Evolutionary conservation across 768 basidiomycete species (phyloP).

Genomic region (Amanita pseudoporphyria): DNA sequence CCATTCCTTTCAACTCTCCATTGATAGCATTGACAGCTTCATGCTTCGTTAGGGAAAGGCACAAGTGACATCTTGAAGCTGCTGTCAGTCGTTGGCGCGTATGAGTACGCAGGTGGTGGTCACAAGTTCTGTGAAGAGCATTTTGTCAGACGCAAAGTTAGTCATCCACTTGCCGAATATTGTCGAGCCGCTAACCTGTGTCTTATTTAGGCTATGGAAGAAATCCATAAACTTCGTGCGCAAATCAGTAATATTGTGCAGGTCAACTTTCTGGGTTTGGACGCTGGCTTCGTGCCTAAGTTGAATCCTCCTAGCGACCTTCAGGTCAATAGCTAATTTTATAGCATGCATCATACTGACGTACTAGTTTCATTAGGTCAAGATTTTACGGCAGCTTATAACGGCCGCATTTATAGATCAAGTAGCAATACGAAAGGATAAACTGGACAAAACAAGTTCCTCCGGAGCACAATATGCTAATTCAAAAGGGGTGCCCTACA

Average conservation of each 20-base stretch:
- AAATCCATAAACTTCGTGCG: constrained; percentile 89
- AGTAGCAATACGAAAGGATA: constrained; percentile 84
- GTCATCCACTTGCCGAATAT: constrained; percentile 7
- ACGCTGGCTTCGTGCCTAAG: constrained; percentile 51
- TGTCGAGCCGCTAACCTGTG: not conserved
- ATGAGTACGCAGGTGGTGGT: constrained; percentile 82
- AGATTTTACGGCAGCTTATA: constrained; percentile 80
- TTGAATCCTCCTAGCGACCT: constrained; percentile 67
- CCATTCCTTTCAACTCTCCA: not conserved
- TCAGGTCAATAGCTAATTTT: constrained; percentile 42
- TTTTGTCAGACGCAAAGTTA: constrained; percentile 84
- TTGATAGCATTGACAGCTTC: constrained; percentile 36
- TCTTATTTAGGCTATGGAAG: constrained; percentile 77
- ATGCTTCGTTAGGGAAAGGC: constrained; percentile 70
- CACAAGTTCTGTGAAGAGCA: constrained; percentile 78
- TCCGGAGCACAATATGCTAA: constrained; percentile 64
- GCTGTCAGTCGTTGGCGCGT: constrained; percentile 93
- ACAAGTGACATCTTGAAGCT: constrained; percentile 82
- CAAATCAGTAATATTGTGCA: constrained; percentile 84
- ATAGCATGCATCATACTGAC: not conserved
- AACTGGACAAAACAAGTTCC: constrained; percentile 47
- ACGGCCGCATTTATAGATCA: constrained; percentile 92
- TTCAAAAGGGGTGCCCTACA: constrained; percentile 75
- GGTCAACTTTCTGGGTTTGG: constrained; percentile 59
- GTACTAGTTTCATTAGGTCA: constrained; percentile 49